Percentiles rank a stretch among this genome's conserved stretches.
These are phyloP conservation scores for Trametes meyenii DNA, from an alignment of 768 basidiomycete genomes.

Conservation along the genomic window DNA sequence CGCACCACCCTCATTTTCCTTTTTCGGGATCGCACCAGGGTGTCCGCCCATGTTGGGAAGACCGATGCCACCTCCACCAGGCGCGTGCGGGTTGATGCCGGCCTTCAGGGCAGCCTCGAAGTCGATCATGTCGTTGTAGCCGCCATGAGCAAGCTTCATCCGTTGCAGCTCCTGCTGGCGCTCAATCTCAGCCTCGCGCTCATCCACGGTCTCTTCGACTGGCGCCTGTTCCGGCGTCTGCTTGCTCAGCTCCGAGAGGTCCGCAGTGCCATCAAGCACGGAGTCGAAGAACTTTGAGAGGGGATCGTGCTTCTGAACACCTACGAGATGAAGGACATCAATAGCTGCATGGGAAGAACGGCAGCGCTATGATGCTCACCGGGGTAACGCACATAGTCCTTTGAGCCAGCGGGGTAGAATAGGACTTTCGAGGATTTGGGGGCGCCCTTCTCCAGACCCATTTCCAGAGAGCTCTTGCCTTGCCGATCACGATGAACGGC, in stretches of 20 bases:
- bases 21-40: conserved; percentile 35
- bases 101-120: conserved; percentile 51
- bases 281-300: conserved; percentile 75
- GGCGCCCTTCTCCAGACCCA: conserved; percentile 61
- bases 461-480: conserved; percentile 54
- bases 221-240: conserved; percentile 38
- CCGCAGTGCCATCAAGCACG: conserved; percentile 66
- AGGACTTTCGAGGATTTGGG: conserved; percentile 66
- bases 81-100: conserved; percentile 35
- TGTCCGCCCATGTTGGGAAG: conserved; percentile 36
- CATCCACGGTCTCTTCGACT: conserved; percentile 40
- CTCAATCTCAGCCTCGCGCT: conserved; percentile 50
- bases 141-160: conserved; percentile 54
- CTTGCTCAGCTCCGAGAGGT: conserved; percentile 48
- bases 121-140: conserved; percentile 52
- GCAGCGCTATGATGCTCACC: conserved; percentile 45
- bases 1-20: conserved; percentile 21
- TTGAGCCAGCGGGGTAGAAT: conserved; percentile 65
- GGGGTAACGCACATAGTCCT: conserved; percentile 61
- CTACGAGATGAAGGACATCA: conserved; percentile 38
- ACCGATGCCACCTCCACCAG: not conserved
- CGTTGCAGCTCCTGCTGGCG: conserved; percentile 55
- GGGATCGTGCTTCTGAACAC: conserved; percentile 72
- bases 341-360: not conserved
- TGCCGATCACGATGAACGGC: conserved; percentile 67